phyloP scores from a whole-genome alignment of 257 asterid species.

The Scutellaria minor region DNA sequence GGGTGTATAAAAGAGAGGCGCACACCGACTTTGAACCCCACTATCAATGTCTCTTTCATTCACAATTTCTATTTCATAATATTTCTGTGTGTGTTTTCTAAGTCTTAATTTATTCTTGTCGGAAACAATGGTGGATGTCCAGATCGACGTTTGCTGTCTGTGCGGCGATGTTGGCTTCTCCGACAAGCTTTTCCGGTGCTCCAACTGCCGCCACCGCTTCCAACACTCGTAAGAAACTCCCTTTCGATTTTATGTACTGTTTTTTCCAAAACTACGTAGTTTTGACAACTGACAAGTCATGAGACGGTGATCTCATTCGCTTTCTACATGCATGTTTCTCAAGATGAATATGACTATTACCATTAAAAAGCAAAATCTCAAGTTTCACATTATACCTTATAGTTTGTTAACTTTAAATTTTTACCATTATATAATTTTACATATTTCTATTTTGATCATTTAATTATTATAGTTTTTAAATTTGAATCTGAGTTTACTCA shows the following conservation, averaged over 20 bases:
- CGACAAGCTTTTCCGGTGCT: conserved; percentile 88
- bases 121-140: conserved; percentile 56
- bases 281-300: too few relatives aligned
- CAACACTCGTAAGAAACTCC: conserved; percentile 71
- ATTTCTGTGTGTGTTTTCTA: neutral
- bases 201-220: conserved; percentile 70
- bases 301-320: too few relatives aligned
- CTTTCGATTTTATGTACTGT: neutral
- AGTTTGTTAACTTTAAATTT: too few relatives aligned
- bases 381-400: too few relatives aligned
- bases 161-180: conserved; percentile 91
- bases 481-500: too few relatives aligned
- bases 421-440: too few relatives aligned
- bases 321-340: too few relatives aligned
- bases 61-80: neutral
- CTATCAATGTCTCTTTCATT: neutral
- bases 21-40: conserved; percentile 33
- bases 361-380: too few relatives aligned
- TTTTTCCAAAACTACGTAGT: neutral
- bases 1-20: conserved; percentile 16
- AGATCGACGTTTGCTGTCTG: conserved; percentile 66
- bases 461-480: too few relatives aligned
- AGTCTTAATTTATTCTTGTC: too few relatives aligned
- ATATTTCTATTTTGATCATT: too few relatives aligned
- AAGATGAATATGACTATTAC: too few relatives aligned